phyloP scores from a whole-genome alignment of 495 filamentous ascomycete species.

The Neurospora sp. region DNA sequence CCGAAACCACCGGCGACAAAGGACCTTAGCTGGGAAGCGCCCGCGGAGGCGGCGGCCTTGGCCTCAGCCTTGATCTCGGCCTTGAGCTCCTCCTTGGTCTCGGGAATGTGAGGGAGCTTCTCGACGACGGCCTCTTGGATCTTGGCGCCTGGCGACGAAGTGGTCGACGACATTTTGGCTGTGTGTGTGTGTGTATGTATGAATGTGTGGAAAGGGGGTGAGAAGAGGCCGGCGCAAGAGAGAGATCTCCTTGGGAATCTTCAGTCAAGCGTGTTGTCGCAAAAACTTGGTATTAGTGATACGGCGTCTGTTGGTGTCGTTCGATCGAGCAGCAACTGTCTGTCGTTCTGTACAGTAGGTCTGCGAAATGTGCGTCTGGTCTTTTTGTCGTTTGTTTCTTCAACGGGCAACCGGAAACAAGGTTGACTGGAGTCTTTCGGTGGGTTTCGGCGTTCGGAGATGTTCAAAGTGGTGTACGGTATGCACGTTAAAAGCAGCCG shows the following conservation, averaged over 20 bases:
- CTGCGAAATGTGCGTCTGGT: not conserved
- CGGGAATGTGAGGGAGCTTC: conserved; percentile 42
- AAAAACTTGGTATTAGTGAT: not conserved
- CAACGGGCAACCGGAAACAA: not conserved
- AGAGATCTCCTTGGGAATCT: not conserved
- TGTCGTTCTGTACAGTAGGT: not conserved
- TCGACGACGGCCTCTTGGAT: conserved; percentile 28
- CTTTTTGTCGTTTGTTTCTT: not conserved
- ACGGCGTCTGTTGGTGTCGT: not conserved
- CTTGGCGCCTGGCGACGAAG: conserved; percentile 24
- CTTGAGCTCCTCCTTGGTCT: conserved; percentile 42
- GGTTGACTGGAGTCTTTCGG: not conserved
- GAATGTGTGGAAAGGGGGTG: not conserved
- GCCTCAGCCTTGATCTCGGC: conserved; percentile 38
- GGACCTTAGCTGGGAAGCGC: conserved; percentile 53
- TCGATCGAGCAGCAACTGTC: not conserved
- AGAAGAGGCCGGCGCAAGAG: not conserved
- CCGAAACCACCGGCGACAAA: conserved; percentile 85
- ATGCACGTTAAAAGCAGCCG: not conserved
- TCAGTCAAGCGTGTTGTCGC: not conserved
- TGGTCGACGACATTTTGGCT: conserved; percentile 15
- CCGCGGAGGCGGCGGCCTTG: conserved; percentile 35
- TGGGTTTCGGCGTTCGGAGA: not conserved
- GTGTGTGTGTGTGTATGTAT: not conserved
- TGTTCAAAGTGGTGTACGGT: not conserved